Base-by-base conservation (phyloP, 768 basidiomycete genomes). In the Baorangia bicolor region DNA sequence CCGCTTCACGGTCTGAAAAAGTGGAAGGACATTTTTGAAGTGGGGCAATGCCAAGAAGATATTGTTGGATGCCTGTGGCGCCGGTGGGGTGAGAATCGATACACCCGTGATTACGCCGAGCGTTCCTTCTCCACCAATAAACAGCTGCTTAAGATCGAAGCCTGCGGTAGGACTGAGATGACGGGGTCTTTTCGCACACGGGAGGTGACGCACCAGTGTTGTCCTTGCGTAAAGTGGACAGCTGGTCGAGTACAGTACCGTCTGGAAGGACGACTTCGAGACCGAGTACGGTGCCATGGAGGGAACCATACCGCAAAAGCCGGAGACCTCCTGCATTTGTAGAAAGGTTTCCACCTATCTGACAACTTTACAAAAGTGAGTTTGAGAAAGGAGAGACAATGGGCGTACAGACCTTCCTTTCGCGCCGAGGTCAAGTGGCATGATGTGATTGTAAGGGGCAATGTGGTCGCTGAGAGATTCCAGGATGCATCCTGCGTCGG, bases 321-420 rank as follows among this genome's bases (percentile, higher is more conserved):
- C 97, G 84, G 9, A 99, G 81, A n/a, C 97, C 97, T 20, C 97
- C 97, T 27, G 97, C 97, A 67, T 99, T 99, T 5, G 97, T 98
- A 1, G 97, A 86, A 27, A 98, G 81, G 71, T 98, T 98, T 33
- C 97, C 97, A 45, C 96, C 97, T 60, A 99, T 95, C 67, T 98
- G 96, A 78, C 97, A 99, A 64, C 92, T 92, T 68, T 33, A 55
- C 31, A 18, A 38, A 28, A 16, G 46, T 58, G 41, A 56, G 51
- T 12, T 10, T 12, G 51, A 37, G 40, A 18, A 44, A 35, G 56
- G 27, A 41, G 56, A 57, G 39, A 14, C 10, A 49, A 31, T 2
- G 21, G 25, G 28, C 21, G n/a, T 12, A 67, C 75, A 34, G 55
- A 90, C 92, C 92, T 95, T 71, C 95, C 95, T 75, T 98, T 98